phyloP scores from a whole-genome alignment of 2,329 filamentous ascomycete species.

The Nannizziopsis barbatae region DNA sequence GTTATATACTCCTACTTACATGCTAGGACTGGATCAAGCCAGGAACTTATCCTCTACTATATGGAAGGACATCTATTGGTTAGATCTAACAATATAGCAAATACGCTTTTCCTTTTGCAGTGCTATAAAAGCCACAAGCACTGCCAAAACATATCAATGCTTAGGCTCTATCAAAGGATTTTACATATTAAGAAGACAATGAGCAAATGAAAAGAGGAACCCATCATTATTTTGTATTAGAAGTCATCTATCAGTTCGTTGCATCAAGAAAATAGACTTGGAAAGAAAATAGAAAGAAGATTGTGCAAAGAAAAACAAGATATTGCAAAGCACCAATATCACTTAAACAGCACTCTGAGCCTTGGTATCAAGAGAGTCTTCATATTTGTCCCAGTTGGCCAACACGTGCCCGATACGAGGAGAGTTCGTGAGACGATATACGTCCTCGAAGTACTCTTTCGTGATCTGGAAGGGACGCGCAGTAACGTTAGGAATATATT shows the following conservation, averaged over 20 bases:
- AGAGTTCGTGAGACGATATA: constrained; percentile 82
- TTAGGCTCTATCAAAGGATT: not conserved
- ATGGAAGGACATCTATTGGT: too few species aligned
- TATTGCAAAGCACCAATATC: not conserved
- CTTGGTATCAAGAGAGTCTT: constrained; percentile 23
- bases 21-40: too few species aligned
- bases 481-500: constrained; percentile 98
- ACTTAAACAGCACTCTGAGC: not conserved
- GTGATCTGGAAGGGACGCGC: constrained; percentile 90
- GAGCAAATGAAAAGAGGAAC: not conserved
- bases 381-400: constrained; percentile 75
- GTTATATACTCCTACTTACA: too few species aligned
- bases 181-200: not conserved
- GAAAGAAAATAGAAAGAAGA: not conserved
- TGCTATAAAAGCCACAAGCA: not conserved
- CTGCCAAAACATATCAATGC: not conserved
- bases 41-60: too few species aligned
- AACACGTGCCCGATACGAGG: constrained; percentile 48
- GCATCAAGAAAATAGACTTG: not conserved
- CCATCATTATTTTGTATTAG: constrained; percentile 8
- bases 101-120: not conserved
- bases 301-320: not conserved
- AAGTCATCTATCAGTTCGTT: not conserved
- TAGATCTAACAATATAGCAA: not conserved
- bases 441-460: constrained; percentile 99